Evolutionary conservation across 345 rosid genomes (phyloP).

Genomic region (Conringia planisiliqua): DNA sequence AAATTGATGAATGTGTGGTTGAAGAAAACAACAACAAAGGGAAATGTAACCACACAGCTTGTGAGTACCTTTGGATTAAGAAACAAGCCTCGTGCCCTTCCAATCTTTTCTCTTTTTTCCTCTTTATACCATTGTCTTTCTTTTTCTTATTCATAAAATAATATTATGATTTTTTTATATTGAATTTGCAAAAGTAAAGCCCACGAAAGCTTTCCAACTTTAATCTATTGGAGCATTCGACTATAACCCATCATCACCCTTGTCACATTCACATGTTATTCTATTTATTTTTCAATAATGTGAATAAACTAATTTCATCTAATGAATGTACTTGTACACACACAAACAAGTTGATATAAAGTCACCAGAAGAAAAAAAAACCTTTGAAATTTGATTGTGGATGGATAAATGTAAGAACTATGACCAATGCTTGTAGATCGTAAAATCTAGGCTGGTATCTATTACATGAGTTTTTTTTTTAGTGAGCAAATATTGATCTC

Average conservation of each 20-base stretch:
- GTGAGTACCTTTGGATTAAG: constrained; percentile 31
- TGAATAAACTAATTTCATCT: background rate
- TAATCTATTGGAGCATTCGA: constrained; percentile 27
- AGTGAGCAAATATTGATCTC: background rate
- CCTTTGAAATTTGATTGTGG: background rate
- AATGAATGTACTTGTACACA: background rate
- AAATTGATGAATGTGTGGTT: constrained; percentile 12
- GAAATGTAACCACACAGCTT: constrained; percentile 34
- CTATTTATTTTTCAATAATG: background rate
- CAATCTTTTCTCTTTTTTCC: constrained; percentile 27
- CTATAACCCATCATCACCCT: constrained; percentile 31
- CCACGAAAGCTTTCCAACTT: constrained; percentile 41
- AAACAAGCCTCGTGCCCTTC: constrained; percentile 42
- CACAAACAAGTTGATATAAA: background rate
- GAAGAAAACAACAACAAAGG: constrained; percentile 21
- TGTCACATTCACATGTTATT: constrained; percentile 30
- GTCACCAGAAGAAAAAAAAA: background rate
- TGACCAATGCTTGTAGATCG: background rate
- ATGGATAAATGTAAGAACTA: background rate
- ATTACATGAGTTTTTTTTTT: background rate
- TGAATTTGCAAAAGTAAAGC: constrained; percentile 31
- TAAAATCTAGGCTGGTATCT: background rate
- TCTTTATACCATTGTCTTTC: constrained; percentile 25
- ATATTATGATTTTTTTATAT: background rate
- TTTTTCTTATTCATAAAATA: constrained; percentile 3